Conservation (phyloP, 208 protist species). For the Angomonas deanei region DNA sequence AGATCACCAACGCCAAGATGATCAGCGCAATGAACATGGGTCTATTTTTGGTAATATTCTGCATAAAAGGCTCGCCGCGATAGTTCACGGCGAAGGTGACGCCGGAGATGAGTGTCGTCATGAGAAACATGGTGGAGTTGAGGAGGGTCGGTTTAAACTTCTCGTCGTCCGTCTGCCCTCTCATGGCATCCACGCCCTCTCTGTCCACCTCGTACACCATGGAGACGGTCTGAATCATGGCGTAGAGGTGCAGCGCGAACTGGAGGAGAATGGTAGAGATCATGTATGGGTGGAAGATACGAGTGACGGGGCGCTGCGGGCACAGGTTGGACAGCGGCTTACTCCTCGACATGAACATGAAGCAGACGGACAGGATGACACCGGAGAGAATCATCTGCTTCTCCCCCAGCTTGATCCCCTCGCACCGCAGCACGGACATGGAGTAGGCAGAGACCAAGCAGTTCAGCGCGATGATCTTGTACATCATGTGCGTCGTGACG, state of each 20-base stretch:
- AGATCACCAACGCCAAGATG: conserved; percentile 60
- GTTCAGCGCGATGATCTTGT: conserved; percentile 98
- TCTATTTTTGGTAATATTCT: conserved; percentile 87
- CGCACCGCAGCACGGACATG: conserved; percentile 95
- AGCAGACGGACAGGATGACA: conserved; percentile 94
- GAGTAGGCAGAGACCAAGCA: conserved; percentile 96
- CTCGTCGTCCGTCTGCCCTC: conserved; percentile 39
- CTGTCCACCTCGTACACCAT: conserved; percentile 74
- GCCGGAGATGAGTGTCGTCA: conserved; percentile 91
- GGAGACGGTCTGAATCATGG: conserved; percentile 82
- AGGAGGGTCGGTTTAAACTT: conserved; percentile 95
- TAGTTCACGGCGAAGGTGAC: conserved; percentile 98
- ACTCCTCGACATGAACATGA: conserved; percentile 97
- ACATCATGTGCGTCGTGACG: conserved; percentile 98
- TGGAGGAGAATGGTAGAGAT: conserved; percentile 93
- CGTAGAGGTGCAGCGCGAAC: conserved; percentile 93
- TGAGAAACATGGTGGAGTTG: conserved; percentile 97
- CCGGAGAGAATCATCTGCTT: conserved; percentile 95
- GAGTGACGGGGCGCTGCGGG: conserved; percentile 85
- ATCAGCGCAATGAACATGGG: conserved; percentile 87
- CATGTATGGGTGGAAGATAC: conserved; percentile 96
- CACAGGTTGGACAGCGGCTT: conserved; percentile 92
- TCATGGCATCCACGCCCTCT: conserved; percentile 48
- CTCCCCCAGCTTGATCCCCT: conserved; percentile 96
- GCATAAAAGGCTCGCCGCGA: conserved; percentile 94